Conservation (phyloP, 2,329 filamentous ascomycete genomes). For the Aureobasidium sp. region DNA sequence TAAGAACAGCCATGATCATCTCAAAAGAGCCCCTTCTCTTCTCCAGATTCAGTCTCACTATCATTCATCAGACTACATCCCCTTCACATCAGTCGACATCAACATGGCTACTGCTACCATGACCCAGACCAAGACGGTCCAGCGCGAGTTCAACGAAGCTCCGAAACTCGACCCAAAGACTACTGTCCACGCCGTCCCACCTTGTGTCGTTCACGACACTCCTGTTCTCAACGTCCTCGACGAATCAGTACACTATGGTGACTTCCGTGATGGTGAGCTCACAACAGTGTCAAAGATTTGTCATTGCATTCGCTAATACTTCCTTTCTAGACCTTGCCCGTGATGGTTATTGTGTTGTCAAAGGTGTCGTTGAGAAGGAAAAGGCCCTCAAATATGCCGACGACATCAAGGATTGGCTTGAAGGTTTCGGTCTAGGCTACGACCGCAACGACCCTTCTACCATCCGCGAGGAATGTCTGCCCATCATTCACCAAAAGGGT, state of each 20-base stretch:
- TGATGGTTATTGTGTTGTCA: constrained; percentile 43
- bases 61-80: background rate
- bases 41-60: background rate
- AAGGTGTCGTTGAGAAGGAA: constrained; percentile 38
- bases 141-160: background rate
- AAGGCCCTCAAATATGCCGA: constrained; percentile 32
- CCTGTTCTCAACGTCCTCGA: constrained; percentile 10
- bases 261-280: constrained; percentile 8
- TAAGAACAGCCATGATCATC: background rate
- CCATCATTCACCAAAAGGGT: constrained; percentile 30
- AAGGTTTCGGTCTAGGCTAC: constrained; percentile 26
- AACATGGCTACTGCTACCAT: constrained; percentile 8
- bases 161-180: background rate
- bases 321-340: constrained; percentile 16
- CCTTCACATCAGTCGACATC: no score
- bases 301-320: background rate
- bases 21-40: background rate
- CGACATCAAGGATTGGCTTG: constrained; percentile 26
- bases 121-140: background rate
- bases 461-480: constrained; percentile 33
- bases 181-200: background rate
- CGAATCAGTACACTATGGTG: constrained; percentile 3
- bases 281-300: background rate
- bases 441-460: constrained; percentile 28
- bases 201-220: constrained; percentile 7